Base-by-base conservation (phyloP, 169 alveolate species). In the Babesia caballi region DNA sequence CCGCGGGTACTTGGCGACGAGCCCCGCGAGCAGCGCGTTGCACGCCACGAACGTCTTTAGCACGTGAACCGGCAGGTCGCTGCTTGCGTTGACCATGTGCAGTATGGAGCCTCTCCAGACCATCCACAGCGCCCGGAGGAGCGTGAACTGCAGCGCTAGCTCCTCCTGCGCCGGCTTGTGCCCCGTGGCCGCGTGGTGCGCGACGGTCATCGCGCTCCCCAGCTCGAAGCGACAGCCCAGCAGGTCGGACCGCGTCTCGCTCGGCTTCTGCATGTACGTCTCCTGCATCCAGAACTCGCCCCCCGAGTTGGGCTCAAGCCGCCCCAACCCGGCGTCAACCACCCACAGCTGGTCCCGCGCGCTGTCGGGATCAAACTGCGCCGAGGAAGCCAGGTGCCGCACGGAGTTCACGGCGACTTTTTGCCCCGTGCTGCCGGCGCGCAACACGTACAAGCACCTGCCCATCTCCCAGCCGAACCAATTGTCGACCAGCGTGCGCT, bases 391-490 rank as follows among this genome's bases (percentile, higher is more conserved):
- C 8, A 67, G 27, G 21, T 67, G n/a, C 6, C 35, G 4, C 33
- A 67, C 49, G 21, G 14, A 19, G 28, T 63, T 36, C 51, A 63
- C 50, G 7, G 19, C 5, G 1, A 49, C 60, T 5, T n/a, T 60
- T 23, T 44, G 44, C 19, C 78, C 78, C 17, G 17, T 36, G 41
- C 28, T 54, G 28, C 78, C 78, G 2, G 53, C 4, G 17, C 38
- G 50, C 46, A 67, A 33, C 3, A 52, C 33, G 25, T 35, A 67
- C 60, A 67, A 11, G 23, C 67, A 51, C 3, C 15, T 41, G 23
- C 78, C 67, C 66, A 67, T 5, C 17, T 53, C 78, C 78, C 78
- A 67, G 12, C 6, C 14, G 36, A 28, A 27, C 78, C 78, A 67
- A 8, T 52, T 52, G 6, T 67, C 68, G 5, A 42, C 4, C 33